Evolutionary conservation across 352 stramenopile species (phyloP).

Genomic region (Phytophthora pluvialis): DNA sequence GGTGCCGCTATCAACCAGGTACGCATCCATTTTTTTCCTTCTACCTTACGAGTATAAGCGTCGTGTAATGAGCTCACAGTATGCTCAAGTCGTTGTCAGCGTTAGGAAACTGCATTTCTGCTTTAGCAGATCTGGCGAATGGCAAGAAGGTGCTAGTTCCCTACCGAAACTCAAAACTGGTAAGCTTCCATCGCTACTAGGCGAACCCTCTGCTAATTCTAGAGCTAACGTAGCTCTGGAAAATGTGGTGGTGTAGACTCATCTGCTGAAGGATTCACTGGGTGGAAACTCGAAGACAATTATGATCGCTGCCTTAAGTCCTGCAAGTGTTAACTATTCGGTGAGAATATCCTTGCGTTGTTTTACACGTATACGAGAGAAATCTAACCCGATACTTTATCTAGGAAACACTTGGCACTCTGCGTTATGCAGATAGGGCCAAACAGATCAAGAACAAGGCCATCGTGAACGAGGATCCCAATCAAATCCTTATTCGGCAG

Average conservation of each 20-base stretch:
- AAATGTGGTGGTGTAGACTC: conserved; percentile 52
- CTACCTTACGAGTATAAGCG: background rate
- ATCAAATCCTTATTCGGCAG: conserved; percentile 86
- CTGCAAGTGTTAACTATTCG: conserved; percentile 89
- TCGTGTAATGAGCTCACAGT: conserved; percentile 1
- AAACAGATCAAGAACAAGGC: conserved; percentile 95
- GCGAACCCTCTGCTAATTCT: background rate
- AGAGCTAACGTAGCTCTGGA: background rate
- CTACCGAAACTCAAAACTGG: conserved; percentile 94
- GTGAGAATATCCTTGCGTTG: conserved; percentile 24
- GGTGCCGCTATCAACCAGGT: conserved; percentile 94
- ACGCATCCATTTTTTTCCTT: background rate
- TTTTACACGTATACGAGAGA: background rate
- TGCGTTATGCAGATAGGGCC: conserved; percentile 91
- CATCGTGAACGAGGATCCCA: conserved; percentile 93
- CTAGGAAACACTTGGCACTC: conserved; percentile 91
- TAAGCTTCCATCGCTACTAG: conserved; percentile 27
- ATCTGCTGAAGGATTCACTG: conserved; percentile 86
- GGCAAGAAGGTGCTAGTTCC: conserved; percentile 90
- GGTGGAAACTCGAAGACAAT: conserved; percentile 92
- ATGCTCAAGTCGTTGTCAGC: conserved; percentile 81
- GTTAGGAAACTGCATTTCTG: conserved; percentile 93
- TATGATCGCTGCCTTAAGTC: conserved; percentile 91
- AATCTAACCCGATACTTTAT: conserved; percentile 4
- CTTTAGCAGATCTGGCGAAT: conserved; percentile 85